These are phyloP conservation scores for Eimeria nieschulzi DNA, from an alignment of 169 alveolate species.

Conservation along the genomic window DNA sequence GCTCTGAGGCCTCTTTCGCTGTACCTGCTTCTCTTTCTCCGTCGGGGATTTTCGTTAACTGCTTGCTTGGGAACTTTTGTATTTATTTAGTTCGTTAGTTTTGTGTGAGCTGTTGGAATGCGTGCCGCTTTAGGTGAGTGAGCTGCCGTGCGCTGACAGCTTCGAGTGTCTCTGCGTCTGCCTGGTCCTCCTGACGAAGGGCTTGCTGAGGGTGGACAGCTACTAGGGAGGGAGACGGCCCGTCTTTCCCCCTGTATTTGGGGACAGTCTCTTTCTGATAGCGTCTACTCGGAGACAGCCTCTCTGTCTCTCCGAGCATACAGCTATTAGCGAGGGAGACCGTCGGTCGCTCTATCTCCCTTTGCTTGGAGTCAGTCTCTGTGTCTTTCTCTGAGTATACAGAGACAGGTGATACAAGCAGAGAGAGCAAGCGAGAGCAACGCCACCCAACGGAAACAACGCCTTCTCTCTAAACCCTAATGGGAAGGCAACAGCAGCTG, in stretches of 20 bases:
- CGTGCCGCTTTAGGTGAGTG: constrained; percentile 2
- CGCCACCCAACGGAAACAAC: too few relatives aligned
- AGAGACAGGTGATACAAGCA: too few relatives aligned
- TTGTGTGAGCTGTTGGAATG: not conserved
- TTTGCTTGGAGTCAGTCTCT: not conserved
- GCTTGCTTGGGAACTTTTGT: not conserved
- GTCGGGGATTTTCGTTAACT: not conserved
- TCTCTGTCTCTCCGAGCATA: not conserved
- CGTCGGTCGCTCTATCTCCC: too few relatives aligned
- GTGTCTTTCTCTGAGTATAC: not conserved
- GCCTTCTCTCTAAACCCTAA: not conserved
- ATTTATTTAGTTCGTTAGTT: too few relatives aligned
- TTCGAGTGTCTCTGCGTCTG: constrained; percentile 46
- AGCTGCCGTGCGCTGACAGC: constrained; percentile 20
- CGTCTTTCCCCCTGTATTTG: not conserved
- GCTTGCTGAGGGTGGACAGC: constrained; percentile 4
- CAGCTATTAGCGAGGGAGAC: too few relatives aligned
- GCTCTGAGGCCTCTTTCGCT: too few relatives aligned
- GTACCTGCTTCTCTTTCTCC: not conserved
- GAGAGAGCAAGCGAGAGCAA: too few relatives aligned
- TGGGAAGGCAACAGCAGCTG: not conserved
- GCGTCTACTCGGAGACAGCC: not conserved
- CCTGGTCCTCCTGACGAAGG: constrained; percentile 9
- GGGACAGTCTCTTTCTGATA: not conserved
- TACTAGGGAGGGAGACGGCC: not conserved